Base-by-base conservation (phyloP, 331 rosid species). In the Cydonia oblonga region DNA sequence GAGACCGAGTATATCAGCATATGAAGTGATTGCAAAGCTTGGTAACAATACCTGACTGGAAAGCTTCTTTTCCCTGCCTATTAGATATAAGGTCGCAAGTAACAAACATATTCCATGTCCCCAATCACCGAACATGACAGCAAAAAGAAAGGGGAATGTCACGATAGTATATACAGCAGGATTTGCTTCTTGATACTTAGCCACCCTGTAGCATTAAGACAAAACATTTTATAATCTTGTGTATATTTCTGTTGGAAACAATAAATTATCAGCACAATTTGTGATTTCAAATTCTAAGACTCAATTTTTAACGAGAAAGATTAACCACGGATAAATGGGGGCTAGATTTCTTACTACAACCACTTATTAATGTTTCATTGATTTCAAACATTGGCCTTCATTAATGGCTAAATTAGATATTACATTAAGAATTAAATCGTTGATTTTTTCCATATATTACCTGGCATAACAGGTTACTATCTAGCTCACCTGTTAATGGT, bases 91-190 rank as follows among this genome's bases (percentile, higher is more conserved):
- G 52, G 98, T 79, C 46, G 80, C 96, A 51, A 93, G 86, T 52
- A 93, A 83, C 82, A 93, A 71, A 82, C 98, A 93, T 83, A 93
- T 80, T 83, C 98, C 98, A 81, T 93, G 98, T 64, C 98, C 98
- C 98, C 98, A 93, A 81, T 93, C 98, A 72, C 98, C 98, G 84
- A 93, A 93, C 98, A 93, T 93, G 57, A 93, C 97, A 32, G 98
- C 98, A 84, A 93, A 93, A 57, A 93, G 98, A 89, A 93, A 93
- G 38, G 98, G 98, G 76, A 93, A 93, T 42, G 98, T 90, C 73
- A 89, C 79, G 2, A 93, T 85, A 24, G 98, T 87, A 76, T 76
- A 93, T 80, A 93, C 90, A 77, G 92, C 84, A 71, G 98, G 98
- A 84, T 93, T 93, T 44, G 98, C 97, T 84, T 93, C 98, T 86